Percentiles rank a stretch among this genome's conserved stretches.
Evolutionary conservation across 176 grass and related monocot genomes (phyloP).

Genomic region (Metroxylon sagu): DNA sequence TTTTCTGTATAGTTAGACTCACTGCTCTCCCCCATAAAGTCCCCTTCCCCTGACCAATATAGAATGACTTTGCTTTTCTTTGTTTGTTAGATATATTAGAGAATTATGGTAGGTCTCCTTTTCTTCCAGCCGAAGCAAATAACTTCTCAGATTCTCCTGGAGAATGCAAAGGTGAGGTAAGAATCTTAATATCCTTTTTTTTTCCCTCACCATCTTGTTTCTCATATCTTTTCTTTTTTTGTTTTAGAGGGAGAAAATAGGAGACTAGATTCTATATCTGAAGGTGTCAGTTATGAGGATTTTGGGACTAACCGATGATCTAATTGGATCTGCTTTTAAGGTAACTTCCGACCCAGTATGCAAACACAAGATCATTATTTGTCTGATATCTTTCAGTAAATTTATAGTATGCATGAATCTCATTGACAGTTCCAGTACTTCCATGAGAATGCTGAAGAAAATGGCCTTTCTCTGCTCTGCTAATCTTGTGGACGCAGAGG

Average conservation of each 20-base stretch:
- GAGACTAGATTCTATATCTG: constrained; percentile 84
- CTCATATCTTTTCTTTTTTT: constrained; percentile 20
- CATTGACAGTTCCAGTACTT: no score
- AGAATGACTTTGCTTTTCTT: constrained; percentile 7
- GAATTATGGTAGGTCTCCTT: constrained; percentile 94
- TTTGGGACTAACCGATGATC: constrained; percentile 65
- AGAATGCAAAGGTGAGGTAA: constrained; percentile 47
- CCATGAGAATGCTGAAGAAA: no score
- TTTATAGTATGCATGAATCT: no score
- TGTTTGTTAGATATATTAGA: constrained; percentile 68
- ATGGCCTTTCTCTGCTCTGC: no score
- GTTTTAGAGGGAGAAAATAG: constrained; percentile 60
- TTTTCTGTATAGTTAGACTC: not conserved
- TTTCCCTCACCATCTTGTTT: not conserved
- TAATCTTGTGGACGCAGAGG: no score
- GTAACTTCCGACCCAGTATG: constrained; percentile 17
- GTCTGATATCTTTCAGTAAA: no score
- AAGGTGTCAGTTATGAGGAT: constrained; percentile 82
- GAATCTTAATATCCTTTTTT: not conserved
- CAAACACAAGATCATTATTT: no score
- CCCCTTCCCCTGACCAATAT: constrained; percentile 6
- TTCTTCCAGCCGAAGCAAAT: constrained; percentile 65
- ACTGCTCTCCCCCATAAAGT: constrained; percentile 11
- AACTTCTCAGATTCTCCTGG: constrained; percentile 66
- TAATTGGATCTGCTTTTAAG: constrained; percentile 25